These are phyloP conservation scores for Rubia peregrina DNA, from an alignment of 305 asterid genomes.

Conservation along the genomic window DNA sequence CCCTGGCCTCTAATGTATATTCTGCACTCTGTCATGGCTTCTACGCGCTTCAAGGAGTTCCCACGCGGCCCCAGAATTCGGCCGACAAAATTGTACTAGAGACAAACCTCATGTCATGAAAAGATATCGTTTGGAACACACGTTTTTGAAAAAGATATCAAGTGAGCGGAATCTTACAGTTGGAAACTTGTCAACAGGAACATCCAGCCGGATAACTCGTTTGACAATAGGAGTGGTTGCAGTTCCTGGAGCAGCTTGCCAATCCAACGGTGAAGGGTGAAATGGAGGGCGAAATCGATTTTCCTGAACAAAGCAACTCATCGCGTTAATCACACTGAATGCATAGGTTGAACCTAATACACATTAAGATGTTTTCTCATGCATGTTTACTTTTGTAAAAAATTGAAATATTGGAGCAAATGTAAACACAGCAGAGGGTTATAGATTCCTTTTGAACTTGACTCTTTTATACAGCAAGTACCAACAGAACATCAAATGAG, in stretches of 20 bases:
- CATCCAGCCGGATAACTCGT: conserved; percentile 67
- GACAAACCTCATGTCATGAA: conserved; percentile 23
- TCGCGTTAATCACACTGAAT: conserved; percentile 9
- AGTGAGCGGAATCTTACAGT: conserved; percentile 32
- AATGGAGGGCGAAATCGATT: conserved; percentile 52
- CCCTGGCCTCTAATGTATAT: conserved; percentile 72
- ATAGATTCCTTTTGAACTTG: not conserved
- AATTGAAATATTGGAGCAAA: not conserved
- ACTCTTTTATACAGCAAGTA: not conserved
- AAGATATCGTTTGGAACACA: conserved; percentile 15
- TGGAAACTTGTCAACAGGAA: conserved; percentile 74
- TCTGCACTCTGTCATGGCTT: conserved; percentile 69
- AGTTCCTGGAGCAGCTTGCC: conserved; percentile 47
- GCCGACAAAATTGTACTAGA: conserved; percentile 76
- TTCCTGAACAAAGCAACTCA: conserved; percentile 35
- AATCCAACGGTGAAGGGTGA: conserved; percentile 45
- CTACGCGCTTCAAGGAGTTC: conserved; percentile 76
- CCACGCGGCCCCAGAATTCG: conserved; percentile 84
- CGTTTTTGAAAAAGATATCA: not conserved
- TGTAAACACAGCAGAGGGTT: not conserved
- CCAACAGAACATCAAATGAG: not conserved
- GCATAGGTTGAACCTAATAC: not conserved
- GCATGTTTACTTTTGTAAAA: not conserved
- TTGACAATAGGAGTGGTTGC: conserved; percentile 52
- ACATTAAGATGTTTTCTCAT: not conserved